Base-by-base conservation (phyloP, 2,329 filamentous ascomycete species). In the Clarireedia homoeocarpa region DNA sequence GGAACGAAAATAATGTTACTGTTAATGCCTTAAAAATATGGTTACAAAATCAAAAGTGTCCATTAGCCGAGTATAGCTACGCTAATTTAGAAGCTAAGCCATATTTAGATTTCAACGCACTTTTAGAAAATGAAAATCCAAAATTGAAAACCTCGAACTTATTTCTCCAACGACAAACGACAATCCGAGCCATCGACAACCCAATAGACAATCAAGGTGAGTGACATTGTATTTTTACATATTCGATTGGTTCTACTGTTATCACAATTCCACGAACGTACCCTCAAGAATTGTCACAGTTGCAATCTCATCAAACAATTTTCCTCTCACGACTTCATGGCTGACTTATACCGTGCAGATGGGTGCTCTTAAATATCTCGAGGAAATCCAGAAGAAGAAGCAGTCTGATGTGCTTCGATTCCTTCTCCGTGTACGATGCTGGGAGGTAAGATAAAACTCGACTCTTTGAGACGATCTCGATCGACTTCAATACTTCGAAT, bases 341-440 rank as follows among this genome's bases (percentile, higher is more conserved):
- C 54, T 56, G 42, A 56, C 17, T 34, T 34, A 3, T 51, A 15
- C 10, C 3, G 24, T 44, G 44, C 10, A 61, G 58, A 67, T 67
- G 94, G 94, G 94, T 89, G 92, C 92, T 83, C 90, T 96, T 79
- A 99, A 99, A 83, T 99, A 96, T 84, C 90, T 99, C 81, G 95
- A 99, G 86, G 94, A 99, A 86, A 88, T 99, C 83, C 91, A 96
- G 80, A 97, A 99, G 91, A 96, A 96, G 90, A 99, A 99, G 91
- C 94, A 99, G 88, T 96, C 90, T 78, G 94, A 99, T 85, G 88
- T 99, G 75, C 89, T 97, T 83, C 91, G 91, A 83, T 99, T 99
- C 86, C 88, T 99, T 81, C 90, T 96, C 79, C 92, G 91, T 78
- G 91, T 96, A 75, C 91, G 94, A 82, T 99, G 94, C 91, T 99